Percentiles rank a stretch among this genome's conserved stretches.
Evolutionary conservation across 1,284 basidiomycete species (phyloP).

Genomic region (Rhodotorula mucilaginosa): DNA sequence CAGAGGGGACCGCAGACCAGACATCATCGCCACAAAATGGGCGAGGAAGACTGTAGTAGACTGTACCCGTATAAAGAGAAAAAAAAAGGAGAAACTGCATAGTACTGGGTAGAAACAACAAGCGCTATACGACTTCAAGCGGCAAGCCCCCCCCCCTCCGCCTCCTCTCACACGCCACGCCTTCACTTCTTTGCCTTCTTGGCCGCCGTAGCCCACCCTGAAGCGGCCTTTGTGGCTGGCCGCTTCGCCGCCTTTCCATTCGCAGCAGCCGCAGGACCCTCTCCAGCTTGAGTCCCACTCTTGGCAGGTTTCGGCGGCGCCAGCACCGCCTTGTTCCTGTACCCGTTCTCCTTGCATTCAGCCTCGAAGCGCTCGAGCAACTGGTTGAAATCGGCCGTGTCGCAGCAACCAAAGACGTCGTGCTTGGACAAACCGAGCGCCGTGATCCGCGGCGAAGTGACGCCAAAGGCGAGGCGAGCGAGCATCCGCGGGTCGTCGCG

Average conservation of each 20-base stretch:
- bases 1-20: neutral
- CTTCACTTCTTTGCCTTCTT: constrained; percentile 15
- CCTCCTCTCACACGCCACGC: no score
- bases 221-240: neutral
- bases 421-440: constrained; percentile 15
- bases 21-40: no score
- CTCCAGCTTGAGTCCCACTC: no score
- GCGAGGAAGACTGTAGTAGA: no score
- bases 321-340: constrained; percentile 28
- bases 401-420: constrained; percentile 28
- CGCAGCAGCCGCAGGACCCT: no score
- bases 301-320: constrained; percentile 5
- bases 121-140: neutral
- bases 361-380: constrained; percentile 32
- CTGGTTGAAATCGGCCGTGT: constrained; percentile 19
- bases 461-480: constrained; percentile 57
- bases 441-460: constrained; percentile 55
- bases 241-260: neutral
- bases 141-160: neutral
- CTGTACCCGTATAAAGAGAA: no score
- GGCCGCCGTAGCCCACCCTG: neutral
- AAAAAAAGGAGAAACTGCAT: neutral
- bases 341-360: constrained; percentile 21
- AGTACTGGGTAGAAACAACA: neutral
- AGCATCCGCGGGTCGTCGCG: constrained; percentile 58